Base-by-base conservation (phyloP, 2,329 filamentous ascomycete genomes). In the Alternaria sp. region DNA sequence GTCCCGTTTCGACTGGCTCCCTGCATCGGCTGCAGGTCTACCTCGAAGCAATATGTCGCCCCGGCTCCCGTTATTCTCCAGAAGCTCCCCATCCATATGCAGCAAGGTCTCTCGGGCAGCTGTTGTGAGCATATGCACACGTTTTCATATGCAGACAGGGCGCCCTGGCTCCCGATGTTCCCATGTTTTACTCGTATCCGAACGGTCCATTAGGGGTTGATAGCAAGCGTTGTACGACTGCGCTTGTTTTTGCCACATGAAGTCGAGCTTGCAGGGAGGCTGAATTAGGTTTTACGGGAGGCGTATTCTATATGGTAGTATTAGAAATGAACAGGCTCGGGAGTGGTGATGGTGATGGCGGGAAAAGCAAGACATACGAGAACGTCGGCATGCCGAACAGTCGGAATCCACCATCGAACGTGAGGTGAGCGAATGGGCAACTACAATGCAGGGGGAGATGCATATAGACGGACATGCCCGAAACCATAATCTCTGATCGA, bases 121-220 rank as follows among this genome's bases (percentile, higher is more conserved):
- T 32, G 20, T 50, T 61, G 50, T n/a, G 48, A 54, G 27, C 43
- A 43, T 43, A 51, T 38, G 40, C n/a, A 36, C 11, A 36, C 36
- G n/a, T 43, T 59, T 11, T 57, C 45, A 25, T 52, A 38, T 50
- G 27, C 34, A 58, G 27, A 53, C 58, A 55, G 46, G 58, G 51
- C 46, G 53, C 55, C 60, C 49, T 46, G 56, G 52, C 56, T 57
- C 56, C 57, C 30, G 54, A 60, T 25, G 50, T 63, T 34, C 51
- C 34, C 41, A 20, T 55, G 43, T 41, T 18, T 58, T 53, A 14
- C 40, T 18, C 10, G 32, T 38, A 49, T 50, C 50, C 50, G 32
- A 61, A 36, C 25, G 11, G 18, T 41, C 40, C 38, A 54, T 38
- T 32, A 43, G 53, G 16, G 50, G n/a, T 32, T 25, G 27, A 57